Evolutionary conservation across 2,329 filamentous ascomycete genomes (phyloP).

Genomic region (Neofusicoccum parvum): DNA sequence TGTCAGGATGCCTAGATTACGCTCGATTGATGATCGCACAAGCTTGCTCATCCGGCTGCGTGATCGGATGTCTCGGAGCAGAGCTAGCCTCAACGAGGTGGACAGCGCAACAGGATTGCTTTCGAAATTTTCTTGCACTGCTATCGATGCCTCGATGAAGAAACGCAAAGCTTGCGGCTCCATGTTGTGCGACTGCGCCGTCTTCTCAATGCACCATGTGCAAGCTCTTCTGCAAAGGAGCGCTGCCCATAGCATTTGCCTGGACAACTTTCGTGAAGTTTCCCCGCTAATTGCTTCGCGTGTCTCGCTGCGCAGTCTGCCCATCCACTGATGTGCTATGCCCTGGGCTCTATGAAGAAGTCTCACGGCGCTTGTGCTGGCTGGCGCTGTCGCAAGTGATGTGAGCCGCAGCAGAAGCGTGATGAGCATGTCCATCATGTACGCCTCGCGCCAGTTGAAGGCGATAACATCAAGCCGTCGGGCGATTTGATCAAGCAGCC

Average conservation of each 20-base stretch:
- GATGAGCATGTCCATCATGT: slow-evolving; percentile 61
- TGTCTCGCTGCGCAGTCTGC: slow-evolving; percentile 49
- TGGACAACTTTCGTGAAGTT: slow-evolving; percentile 41
- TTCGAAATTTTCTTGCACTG: slow-evolving; percentile 52
- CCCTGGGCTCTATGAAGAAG: slow-evolving; percentile 48
- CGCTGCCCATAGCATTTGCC: slow-evolving; percentile 57
- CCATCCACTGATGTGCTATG: slow-evolving; percentile 55
- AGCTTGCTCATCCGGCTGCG: slow-evolving; percentile 39
- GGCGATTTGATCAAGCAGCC: slow-evolving; percentile 52
- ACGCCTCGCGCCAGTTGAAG: slow-evolving; percentile 61
- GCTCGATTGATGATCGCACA: slow-evolving; percentile 40
- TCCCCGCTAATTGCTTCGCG: slow-evolving; percentile 41
- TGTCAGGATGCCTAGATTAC: slow-evolving; percentile 32
- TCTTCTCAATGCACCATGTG: not conserved
- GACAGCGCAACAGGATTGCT: slow-evolving; percentile 41
- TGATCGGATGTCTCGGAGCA: slow-evolving; percentile 53
- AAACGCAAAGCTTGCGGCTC: slow-evolving; percentile 22
- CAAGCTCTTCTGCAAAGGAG: slow-evolving; percentile 59
- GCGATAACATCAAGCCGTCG: slow-evolving; percentile 50
- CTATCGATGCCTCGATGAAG: slow-evolving; percentile 46
- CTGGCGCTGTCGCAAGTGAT: slow-evolving; percentile 29
- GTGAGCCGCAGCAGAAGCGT: slow-evolving; percentile 50
- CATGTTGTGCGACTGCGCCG: not conserved
- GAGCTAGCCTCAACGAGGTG: slow-evolving; percentile 37
- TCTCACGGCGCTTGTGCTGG: not conserved